Evolutionary conservation across 176 grass and related monocot species (phyloP).

Genomic region (Themeda triandra): DNA sequence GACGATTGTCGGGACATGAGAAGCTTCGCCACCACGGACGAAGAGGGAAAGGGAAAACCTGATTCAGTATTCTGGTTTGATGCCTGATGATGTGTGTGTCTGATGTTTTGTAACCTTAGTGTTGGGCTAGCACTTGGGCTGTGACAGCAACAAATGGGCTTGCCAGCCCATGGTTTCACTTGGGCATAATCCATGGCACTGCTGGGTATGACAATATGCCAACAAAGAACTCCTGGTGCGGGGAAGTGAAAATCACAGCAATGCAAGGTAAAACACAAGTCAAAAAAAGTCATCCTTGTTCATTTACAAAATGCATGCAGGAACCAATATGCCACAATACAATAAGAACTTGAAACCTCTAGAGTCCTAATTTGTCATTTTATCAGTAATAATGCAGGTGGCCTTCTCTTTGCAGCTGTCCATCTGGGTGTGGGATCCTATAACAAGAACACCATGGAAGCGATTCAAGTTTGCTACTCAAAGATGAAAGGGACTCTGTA

Average conservation of each 20-base stretch:
- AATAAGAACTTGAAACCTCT: neutral
- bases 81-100: no score
- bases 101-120: no score
- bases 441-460: constrained; percentile 89
- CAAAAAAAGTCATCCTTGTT: neutral
- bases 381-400: constrained; percentile 32
- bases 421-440: constrained; percentile 85
- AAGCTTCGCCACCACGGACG: no score
- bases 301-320: neutral
- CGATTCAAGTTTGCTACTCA: constrained; percentile 78
- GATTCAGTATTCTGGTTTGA: no score
- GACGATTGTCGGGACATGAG: no score
- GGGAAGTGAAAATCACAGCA: neutral
- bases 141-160: no score
- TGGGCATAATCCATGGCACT: no score
- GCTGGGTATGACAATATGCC: neutral
- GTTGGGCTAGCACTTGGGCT: no score
- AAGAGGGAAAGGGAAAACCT: no score
- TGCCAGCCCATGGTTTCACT: no score
- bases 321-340: neutral
- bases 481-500: constrained; percentile 67
- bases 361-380: neutral
- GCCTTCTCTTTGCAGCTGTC: constrained; percentile 99
- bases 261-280: neutral
- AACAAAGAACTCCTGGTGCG: neutral